Conservation (phyloP, 805 yeast species). For the Metschnikowia shivogae region DNA sequence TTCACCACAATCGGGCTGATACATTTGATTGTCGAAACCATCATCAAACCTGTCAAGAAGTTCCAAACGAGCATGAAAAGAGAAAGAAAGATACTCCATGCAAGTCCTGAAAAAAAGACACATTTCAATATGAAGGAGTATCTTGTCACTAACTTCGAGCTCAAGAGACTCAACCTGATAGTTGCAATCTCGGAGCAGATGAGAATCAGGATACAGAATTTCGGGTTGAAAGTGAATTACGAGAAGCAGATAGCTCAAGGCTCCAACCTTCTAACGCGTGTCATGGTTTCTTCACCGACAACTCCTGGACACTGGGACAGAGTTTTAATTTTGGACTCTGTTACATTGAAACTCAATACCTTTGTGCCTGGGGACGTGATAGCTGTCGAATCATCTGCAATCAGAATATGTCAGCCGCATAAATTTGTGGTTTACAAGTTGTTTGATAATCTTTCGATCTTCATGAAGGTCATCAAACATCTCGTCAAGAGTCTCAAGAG, state of each 20-base stretch:
- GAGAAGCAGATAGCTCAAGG: neutral
- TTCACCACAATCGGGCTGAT: slow-evolving; percentile 32
- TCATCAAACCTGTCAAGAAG: slow-evolving; percentile 27
- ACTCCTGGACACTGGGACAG: slow-evolving; percentile 14
- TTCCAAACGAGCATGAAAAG: slow-evolving; percentile 22
- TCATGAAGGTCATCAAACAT: slow-evolving; percentile 32
- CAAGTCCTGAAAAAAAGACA: neutral
- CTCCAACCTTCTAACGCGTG: slow-evolving; percentile 8
- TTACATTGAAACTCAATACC: slow-evolving; percentile 6
- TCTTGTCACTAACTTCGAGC: slow-evolving; percentile 1
- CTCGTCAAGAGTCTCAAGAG: slow-evolving; percentile 25
- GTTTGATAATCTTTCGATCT: slow-evolving; percentile 36
- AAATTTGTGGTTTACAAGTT: slow-evolving; percentile 33
- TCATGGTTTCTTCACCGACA: slow-evolving; percentile 10
- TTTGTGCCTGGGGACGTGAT: slow-evolving; percentile 2
- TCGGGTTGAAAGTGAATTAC: neutral
- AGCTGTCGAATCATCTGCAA: slow-evolving; percentile 19
- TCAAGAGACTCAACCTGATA: slow-evolving; percentile 13
- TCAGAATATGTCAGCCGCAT: slow-evolving; percentile 37
- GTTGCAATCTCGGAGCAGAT: slow-evolving; percentile 12
- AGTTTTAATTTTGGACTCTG: slow-evolving; percentile 12
- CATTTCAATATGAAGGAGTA: slow-evolving; percentile 2
- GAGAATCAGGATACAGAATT: slow-evolving; percentile 18
- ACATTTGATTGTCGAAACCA: slow-evolving; percentile 27
- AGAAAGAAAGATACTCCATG: slow-evolving; percentile 16